phyloP scores from a whole-genome alignment of 2,329 filamentous ascomycete genomes.

The Colletotrichum sp. region DNA sequence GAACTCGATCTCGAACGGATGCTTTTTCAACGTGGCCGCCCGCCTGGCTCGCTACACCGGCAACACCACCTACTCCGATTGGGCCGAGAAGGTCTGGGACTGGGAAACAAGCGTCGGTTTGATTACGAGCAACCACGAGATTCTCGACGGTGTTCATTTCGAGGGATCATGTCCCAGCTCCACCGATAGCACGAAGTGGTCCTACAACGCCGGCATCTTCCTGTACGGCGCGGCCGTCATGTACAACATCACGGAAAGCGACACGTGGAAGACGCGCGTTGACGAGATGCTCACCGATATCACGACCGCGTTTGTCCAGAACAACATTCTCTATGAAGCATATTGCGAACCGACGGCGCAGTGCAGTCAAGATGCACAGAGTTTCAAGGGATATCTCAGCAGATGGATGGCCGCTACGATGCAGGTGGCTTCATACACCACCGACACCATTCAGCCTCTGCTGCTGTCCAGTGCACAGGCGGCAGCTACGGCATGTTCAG shows the following conservation, averaged over 20 bases:
- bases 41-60: slow-evolving; percentile 79
- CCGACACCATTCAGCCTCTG: slow-evolving; percentile 58
- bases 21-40: slow-evolving; percentile 73
- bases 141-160: slow-evolving; percentile 55
- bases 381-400: slow-evolving; percentile 74
- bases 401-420: slow-evolving; percentile 69
- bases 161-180: slow-evolving; percentile 62
- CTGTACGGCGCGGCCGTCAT: slow-evolving; percentile 66
- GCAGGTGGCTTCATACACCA: slow-evolving; percentile 65
- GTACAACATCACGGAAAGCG: slow-evolving; percentile 62
- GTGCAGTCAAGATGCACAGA: slow-evolving; percentile 75
- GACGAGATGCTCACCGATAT: slow-evolving; percentile 61
- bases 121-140: slow-evolving; percentile 57
- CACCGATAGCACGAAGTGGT: slow-evolving; percentile 67
- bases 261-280: slow-evolving; percentile 62
- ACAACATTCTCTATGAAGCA: slow-evolving; percentile 67
- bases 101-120: slow-evolving; percentile 65
- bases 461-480: slow-evolving; percentile 63
- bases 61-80: slow-evolving; percentile 78
- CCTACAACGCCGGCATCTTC: slow-evolving; percentile 72
- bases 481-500: slow-evolving; percentile 67
- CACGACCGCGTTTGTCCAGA: slow-evolving; percentile 52
- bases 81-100: slow-evolving; percentile 74
- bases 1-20: slow-evolving; percentile 72
- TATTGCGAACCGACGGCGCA: slow-evolving; percentile 64